Evolutionary conservation across 371 early-diverging fungal species (phyloP).

Genomic region (Rhizopus microsporus): DNA sequence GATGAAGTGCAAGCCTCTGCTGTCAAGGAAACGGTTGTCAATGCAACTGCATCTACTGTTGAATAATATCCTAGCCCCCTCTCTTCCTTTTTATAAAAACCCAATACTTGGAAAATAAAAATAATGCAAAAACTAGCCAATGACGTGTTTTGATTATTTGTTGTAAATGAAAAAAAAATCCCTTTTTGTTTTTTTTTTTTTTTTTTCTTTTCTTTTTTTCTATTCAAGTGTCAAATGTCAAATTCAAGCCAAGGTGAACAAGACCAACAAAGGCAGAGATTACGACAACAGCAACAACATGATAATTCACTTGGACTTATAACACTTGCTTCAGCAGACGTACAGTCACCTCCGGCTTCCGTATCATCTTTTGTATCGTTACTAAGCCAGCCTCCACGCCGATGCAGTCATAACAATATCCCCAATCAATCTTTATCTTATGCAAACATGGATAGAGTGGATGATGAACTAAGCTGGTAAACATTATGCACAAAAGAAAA

Average conservation of each 20-base stretch:
- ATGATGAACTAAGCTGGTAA: conserved; percentile 22
- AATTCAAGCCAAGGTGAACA: neutral
- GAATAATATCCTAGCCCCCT: too few relatives aligned
- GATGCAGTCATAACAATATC: neutral
- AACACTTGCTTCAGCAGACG: neutral
- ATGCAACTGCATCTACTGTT: too few relatives aligned
- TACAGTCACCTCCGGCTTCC: neutral
- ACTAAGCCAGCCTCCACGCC: neutral
- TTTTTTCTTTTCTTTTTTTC: neutral
- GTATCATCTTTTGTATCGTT: neutral
- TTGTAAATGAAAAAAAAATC: neutral
- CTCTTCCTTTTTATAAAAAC: neutral
- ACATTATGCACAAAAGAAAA: neutral
- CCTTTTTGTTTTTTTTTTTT: neutral
- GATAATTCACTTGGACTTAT: neutral
- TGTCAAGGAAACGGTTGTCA: too few relatives aligned
- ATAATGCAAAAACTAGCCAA: conserved; percentile 7
- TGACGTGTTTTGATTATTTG: neutral
- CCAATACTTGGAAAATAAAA: neutral
- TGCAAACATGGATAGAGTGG: neutral
- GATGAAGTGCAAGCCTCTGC: too few relatives aligned
- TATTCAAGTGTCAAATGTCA: neutral
- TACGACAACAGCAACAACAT: neutral
- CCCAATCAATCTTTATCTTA: conserved; percentile 1
- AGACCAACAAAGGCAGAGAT: neutral